phyloP scores from a whole-genome alignment of 23 red algal species.

The Gracilaria vermiculophylla region DNA sequence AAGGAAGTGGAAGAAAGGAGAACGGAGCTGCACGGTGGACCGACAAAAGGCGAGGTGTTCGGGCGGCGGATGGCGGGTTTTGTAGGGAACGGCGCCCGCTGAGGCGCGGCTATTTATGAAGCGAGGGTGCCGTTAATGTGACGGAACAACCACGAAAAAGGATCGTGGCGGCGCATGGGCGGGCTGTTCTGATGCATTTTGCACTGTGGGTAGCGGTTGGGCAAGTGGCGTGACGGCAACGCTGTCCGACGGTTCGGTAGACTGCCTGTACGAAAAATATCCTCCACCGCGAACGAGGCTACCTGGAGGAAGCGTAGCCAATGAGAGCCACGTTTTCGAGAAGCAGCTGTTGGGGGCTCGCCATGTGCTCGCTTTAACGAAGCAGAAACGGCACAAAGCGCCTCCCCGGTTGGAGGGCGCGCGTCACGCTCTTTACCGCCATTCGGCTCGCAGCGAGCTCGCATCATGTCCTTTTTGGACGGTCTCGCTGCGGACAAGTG shows the following conservation, averaged over 20 bases:
- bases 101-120: no score
- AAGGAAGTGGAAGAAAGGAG: not conserved
- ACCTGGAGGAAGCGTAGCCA: not conserved
- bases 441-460: no score
- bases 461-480: not conserved
- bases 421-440: not conserved
- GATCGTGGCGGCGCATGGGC: no score
- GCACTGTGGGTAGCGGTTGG: not conserved
- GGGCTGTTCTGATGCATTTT: not conserved
- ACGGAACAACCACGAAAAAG: not conserved
- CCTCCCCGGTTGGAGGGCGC: no score
- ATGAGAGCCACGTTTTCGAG: not conserved
- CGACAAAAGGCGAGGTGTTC: no score
- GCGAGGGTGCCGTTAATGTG: no score
- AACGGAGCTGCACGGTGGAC: no score
- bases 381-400: no score
- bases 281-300: not conserved
- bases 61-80: no score
- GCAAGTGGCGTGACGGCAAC: not conserved
- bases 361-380: not conserved
- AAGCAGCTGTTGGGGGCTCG: not conserved
- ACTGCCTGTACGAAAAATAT: not conserved
- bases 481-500: not conserved
- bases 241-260: no score
- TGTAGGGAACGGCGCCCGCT: no score